Evolutionary conservation across 441 rosid genomes (phyloP).

Genomic region (Erysimum cheiri): DNA sequence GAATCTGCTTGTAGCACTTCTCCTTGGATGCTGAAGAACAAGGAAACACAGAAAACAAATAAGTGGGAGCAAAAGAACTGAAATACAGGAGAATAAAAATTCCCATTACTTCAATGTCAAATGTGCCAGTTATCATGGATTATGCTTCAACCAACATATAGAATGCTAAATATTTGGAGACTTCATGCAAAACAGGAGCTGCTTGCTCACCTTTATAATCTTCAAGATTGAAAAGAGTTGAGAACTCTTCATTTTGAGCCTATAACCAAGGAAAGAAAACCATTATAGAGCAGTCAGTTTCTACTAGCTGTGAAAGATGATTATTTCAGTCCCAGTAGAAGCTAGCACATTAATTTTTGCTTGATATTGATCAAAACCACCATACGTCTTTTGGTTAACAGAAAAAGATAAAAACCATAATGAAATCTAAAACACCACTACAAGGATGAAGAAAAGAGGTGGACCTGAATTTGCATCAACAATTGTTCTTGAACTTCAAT

Average conservation of each 20-base stretch:
- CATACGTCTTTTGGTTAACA: constrained; percentile 10
- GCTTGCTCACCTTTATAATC: constrained; percentile 81
- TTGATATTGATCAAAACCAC: constrained; percentile 16
- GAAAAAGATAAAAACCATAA: constrained; percentile 18
- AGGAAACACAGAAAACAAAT: constrained; percentile 26
- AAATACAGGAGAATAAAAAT: constrained; percentile 14
- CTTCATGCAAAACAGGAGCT: constrained; percentile 30
- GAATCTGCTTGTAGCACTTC: constrained; percentile 90
- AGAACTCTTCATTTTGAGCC: constrained; percentile 90
- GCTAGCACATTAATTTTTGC: constrained; percentile 19
- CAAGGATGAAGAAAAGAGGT: constrained; percentile 34
- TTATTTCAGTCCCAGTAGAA: constrained; percentile 27
- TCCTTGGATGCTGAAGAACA: constrained; percentile 74
- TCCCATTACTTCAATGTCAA: background rate
- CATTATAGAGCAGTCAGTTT: constrained; percentile 19
- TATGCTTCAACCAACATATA: constrained; percentile 11
- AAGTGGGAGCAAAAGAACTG: constrained; percentile 24
- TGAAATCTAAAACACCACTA: constrained; percentile 24
- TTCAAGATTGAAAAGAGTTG: constrained; percentile 82
- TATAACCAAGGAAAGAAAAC: constrained; percentile 44
- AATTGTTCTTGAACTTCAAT: constrained; percentile 89
- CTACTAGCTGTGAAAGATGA: constrained; percentile 26
- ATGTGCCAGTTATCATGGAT: constrained; percentile 18
- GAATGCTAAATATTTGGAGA: constrained; percentile 23
- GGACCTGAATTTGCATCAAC: constrained; percentile 89